Evolutionary conservation across 192 early-diverging fungal species (phyloP).

Genomic region (Entomortierella beljakovae): DNA sequence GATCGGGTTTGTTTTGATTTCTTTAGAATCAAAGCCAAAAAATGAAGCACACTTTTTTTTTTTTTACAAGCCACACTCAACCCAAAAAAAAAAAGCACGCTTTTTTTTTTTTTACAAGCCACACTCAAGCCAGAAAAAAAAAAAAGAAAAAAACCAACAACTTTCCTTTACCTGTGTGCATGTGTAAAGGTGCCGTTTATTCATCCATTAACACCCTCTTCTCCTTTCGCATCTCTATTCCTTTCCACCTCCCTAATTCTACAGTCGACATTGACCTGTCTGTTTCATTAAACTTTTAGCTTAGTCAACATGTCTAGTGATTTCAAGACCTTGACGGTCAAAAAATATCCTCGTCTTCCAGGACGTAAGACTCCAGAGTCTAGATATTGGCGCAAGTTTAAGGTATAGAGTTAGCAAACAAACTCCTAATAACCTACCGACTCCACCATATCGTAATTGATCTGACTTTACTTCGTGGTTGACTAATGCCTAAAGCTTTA

Average conservation of each 20-base stretch:
- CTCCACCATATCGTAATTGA: neutral
- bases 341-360: constrained; percentile 65
- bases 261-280: neutral
- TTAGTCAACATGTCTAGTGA: constrained; percentile 55
- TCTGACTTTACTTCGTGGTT: too few species aligned
- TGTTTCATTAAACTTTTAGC: neutral
- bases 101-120: constrained; percentile 27
- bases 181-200: neutral
- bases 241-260: neutral
- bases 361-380: constrained; percentile 70
- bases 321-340: constrained; percentile 68
- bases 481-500: neutral
- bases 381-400: constrained; percentile 84
- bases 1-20: constrained; percentile 2
- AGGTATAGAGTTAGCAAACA: constrained; percentile 51
- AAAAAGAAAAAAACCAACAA: neutral
- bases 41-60: constrained; percentile 10
- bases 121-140: neutral
- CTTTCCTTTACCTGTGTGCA: constrained; percentile 2
- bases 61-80: constrained; percentile 13
- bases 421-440: too few species aligned
- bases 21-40: neutral
- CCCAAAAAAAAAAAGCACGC: neutral
- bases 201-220: constrained; percentile 4
- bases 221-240: neutral